Conservation (phyloP, 176 grass and related monocot species). For the Paspalum vaginatum region DNA sequence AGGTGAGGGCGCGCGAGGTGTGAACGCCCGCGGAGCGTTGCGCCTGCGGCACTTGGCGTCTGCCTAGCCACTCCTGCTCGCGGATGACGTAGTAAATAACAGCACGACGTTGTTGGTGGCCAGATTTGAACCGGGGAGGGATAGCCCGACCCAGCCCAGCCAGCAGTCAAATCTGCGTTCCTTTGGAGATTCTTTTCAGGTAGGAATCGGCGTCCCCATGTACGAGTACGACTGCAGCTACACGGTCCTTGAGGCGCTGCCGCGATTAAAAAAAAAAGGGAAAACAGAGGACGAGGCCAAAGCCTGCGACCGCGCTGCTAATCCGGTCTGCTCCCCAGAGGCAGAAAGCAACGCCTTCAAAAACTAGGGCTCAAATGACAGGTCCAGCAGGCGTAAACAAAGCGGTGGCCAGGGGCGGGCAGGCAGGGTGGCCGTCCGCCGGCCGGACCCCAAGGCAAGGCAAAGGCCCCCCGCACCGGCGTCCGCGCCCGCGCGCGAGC, state of each 20-base stretch:
- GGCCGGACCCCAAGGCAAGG: not conserved
- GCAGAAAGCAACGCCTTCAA: constrained; percentile 24
- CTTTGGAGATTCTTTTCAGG: constrained; percentile 4
- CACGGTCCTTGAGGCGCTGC: constrained; percentile 31
- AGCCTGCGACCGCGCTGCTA: constrained; percentile 38
- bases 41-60: not conserved
- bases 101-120: not conserved
- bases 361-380: constrained; percentile 5
- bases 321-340: constrained; percentile 35
- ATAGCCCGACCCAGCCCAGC: not conserved
- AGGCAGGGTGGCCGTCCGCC: constrained; percentile 30
- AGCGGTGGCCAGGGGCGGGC: no score
- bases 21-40: not conserved
- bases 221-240: not conserved
- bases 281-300: not conserved
- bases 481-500: constrained; percentile 28
- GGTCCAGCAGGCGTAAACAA: constrained; percentile 24
- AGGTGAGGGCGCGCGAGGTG: not conserved
- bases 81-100: no score
- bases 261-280: not conserved
- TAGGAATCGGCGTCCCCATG: constrained; percentile 12
- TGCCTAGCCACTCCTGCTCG: not conserved
- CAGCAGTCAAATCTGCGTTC: not conserved
- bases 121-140: not conserved
- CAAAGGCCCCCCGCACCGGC: no score